Evolutionary conservation across 768 basidiomycete species (phyloP).

Genomic region (Lenzites betulinus): DNA sequence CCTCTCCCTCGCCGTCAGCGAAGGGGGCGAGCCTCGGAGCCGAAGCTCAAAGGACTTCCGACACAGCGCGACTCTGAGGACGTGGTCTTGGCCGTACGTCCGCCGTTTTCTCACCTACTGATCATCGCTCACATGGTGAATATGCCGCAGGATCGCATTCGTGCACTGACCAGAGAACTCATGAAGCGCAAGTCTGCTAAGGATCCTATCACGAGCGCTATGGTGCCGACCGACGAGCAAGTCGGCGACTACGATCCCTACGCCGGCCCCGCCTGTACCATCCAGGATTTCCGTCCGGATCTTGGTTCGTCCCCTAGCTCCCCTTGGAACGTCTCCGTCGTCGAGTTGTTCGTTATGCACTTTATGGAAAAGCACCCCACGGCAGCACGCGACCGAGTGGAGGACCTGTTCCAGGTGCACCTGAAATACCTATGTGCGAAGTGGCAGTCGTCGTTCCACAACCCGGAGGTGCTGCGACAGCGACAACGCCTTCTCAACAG

Average conservation of each 20-base stretch:
- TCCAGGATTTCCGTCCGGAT: background rate
- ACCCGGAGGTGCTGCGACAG: background rate
- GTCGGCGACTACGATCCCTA: background rate
- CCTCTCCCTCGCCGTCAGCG: background rate
- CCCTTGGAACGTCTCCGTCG: background rate
- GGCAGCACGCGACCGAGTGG: background rate
- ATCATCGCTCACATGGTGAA: background rate
- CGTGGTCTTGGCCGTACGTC: background rate
- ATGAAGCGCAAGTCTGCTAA: background rate
- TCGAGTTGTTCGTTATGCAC: background rate
- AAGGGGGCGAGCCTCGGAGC: background rate
- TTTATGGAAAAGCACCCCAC: background rate
- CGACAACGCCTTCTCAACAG: background rate
- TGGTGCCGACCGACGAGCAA: background rate
- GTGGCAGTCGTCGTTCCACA: background rate
- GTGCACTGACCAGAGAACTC: background rate
- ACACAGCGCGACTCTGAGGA: background rate
- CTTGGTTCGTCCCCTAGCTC: background rate
- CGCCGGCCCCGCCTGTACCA: background rate
- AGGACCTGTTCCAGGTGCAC: background rate
- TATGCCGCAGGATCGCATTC: background rate
- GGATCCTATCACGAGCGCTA: background rate
- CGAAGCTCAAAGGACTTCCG: background rate
- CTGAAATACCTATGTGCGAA: background rate
- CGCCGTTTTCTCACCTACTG: background rate